Base-by-base conservation (phyloP, 768 basidiomycete genomes). In the Boletus huronensis region DNA sequence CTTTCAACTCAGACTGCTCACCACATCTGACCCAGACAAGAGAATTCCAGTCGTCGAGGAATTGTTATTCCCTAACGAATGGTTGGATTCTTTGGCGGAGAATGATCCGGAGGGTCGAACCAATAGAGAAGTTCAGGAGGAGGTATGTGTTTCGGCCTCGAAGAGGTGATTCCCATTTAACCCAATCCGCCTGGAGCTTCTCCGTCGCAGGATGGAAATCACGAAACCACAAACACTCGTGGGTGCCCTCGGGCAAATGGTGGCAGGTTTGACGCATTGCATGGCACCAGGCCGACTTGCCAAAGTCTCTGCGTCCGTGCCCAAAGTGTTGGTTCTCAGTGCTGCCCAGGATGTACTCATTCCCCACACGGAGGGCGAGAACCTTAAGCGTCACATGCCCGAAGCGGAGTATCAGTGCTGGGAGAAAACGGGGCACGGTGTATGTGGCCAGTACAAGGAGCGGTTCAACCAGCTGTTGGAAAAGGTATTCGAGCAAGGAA, bases 201-300 rank as follows among this genome's bases (percentile, higher is more conserved):
- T 76, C 59, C 66, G 72, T 36, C 69, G 64, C 17, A 82, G 85
- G 19, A 70, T 82, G 17, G 59, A 68, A 6, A 70, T 79, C 7
- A 83, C 85, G 1, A 78, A 77, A 32, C 81, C 80, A 3, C 91
- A 90, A 59, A 74, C 71, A 3, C 66, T 84, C 48, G 55, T 80
- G 17, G 90, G 90, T 0, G 71, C 80, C 26, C 53, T 93, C 16
- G 89, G 86, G 13, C 91, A 93, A 66, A 83, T 88, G 81, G 75
- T 72, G 16, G 88, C 90, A 1, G 83, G 64, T 0, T 57, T 88
- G 1, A 86, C 83, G 0, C 89, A 92, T 64, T 62, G 77, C 49
- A 82, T 90, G 59, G 63, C 72, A 6, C 68, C 78, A 0, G 74
- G 74, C 0, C 75, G 79, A 5, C 74, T 87, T n/a, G 68, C 70